Conservation (phyloP, 164 flowering plant species). For the Brasenia schreberi region DNA sequence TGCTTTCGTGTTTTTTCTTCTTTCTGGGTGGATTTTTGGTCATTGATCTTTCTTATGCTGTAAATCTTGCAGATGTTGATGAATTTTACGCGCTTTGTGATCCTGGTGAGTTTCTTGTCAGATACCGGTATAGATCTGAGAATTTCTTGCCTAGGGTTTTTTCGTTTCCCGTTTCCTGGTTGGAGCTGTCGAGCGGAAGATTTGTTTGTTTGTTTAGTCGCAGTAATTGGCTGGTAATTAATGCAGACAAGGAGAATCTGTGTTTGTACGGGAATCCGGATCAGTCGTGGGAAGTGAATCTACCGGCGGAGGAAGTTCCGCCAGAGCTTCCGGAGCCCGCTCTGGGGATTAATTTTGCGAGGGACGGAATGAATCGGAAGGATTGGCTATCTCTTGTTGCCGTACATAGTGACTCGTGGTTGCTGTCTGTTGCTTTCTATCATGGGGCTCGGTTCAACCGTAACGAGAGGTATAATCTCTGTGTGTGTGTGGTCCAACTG, state of each 20-base stretch:
- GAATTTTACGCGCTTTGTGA: slow-evolving; percentile 82
- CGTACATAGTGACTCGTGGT: slow-evolving; percentile 90
- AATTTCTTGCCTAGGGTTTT: too few species aligned
- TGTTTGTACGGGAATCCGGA: slow-evolving; percentile 79
- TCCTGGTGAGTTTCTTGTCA: slow-evolving; percentile 45
- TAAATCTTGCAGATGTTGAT: slow-evolving; percentile 34
- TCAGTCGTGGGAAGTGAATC: slow-evolving; percentile 76
- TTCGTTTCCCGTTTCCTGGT: too few species aligned
- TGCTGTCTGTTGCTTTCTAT: slow-evolving; percentile 84
- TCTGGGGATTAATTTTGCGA: slow-evolving; percentile 78
- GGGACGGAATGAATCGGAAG: slow-evolving; percentile 84
- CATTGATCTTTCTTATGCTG: too few species aligned
- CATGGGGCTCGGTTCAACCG: slow-evolving; percentile 49
- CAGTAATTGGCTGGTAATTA: too few species aligned
- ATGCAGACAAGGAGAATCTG: slow-evolving; percentile 71
- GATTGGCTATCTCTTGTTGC: slow-evolving; percentile 91
- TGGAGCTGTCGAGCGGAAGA: too few species aligned
- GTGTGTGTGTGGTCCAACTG: too few species aligned
- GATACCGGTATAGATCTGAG: too few species aligned
- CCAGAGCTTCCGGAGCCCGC: slow-evolving; percentile 97
- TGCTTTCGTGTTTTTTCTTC: too few species aligned
- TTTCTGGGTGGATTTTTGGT: too few species aligned
- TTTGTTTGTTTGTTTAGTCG: too few species aligned
- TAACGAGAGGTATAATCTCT: slow-evolving; percentile 52
- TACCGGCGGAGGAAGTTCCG: slow-evolving; percentile 92